phyloP scores from a whole-genome alignment of 2,329 filamentous ascomycete species.

The Talaromyces islandicus region DNA sequence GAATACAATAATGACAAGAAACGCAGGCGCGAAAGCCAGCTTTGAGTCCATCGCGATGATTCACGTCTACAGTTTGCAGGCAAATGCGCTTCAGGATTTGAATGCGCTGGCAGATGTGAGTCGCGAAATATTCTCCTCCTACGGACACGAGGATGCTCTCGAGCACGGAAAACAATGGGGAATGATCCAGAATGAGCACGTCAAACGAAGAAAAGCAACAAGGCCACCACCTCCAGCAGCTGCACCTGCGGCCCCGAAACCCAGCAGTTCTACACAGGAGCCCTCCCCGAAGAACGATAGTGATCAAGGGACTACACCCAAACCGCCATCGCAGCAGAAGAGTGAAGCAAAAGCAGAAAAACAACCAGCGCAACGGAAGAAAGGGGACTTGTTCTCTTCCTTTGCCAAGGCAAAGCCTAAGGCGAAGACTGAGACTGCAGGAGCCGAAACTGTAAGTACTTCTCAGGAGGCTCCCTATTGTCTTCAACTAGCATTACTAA shows the following conservation, averaged over 20 bases:
- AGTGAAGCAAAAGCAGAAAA: constrained; percentile 18
- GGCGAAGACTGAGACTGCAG: constrained; percentile 33
- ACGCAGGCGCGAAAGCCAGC: constrained; percentile 56
- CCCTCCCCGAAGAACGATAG: neutral
- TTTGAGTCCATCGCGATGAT: constrained; percentile 72
- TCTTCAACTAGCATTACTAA: constrained; percentile 5
- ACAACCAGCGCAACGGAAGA: constrained; percentile 51
- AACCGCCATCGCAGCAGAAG: constrained; percentile 17
- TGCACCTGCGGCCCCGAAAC: constrained; percentile 3
- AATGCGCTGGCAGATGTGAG: constrained; percentile 66
- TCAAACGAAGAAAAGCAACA: constrained; percentile 48
- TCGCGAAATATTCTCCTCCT: constrained; percentile 54
- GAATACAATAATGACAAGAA: neutral
- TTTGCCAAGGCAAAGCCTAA: constrained; percentile 69
- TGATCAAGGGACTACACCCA: neutral
- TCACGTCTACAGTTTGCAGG: constrained; percentile 80
- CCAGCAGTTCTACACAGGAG: constrained; percentile 30
- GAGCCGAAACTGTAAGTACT: constrained; percentile 29
- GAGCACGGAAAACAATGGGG: constrained; percentile 60
- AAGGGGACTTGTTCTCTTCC: constrained; percentile 67
- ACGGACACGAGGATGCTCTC: constrained; percentile 54
- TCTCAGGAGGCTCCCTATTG: constrained; percentile 11
- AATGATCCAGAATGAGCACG: constrained; percentile 66
- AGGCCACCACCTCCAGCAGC: constrained; percentile 28
- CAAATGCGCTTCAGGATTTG: constrained; percentile 64